Evolutionary conservation across 768 basidiomycete genomes (phyloP), one percentile per base, ranked within the genome.

Genomic region (Boletus bicolor): DNA sequence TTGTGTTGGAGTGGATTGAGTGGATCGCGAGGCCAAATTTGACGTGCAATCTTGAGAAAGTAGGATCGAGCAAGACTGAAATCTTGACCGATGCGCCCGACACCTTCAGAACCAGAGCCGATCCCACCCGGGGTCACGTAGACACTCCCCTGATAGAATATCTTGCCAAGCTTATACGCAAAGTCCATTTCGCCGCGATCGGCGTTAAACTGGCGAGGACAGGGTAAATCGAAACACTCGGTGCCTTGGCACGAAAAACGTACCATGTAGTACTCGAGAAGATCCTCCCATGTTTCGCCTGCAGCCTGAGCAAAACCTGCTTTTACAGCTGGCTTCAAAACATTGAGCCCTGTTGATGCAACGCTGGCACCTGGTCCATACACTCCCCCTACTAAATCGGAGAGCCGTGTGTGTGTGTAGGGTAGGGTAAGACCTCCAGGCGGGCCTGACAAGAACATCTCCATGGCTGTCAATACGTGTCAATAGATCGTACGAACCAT

Each of bases 341-440:
- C 77, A 64, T 89, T 91, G 21, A 82, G 55, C 2, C 91, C 92
- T 0, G 93, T 93, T 0, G 92, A 95, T 8, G 93, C 92, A 48
- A 93, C 91, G 55, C 93, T 95, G 3, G 96, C 93, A 46, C 96
- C 94, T 15, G 90, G 89, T 3, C 97, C 97, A 67, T 89, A 98
- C n/a, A 91, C 83, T 7, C 97, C 97, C 15, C 96, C 97, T 9
- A 78, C 84, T 5, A 96, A 79, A 71, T 98, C 97, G 2, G 95
- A 96, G 3, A 98, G 75, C 6, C 87, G 79, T 0, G 91, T 88
- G 17, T 90, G 77, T 0, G 89, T 87, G 46, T 89, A 83, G 0
- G 93, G 91, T 3, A 99, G 76, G 0, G 91, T 91, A 10, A 84
- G 79, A 5, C 97, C 97, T 7, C 94, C 95, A 4, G 94, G 93